Evolutionary conservation across 805 yeast genomes (phyloP).

Genomic region (Cyberlindnera maritima): DNA sequence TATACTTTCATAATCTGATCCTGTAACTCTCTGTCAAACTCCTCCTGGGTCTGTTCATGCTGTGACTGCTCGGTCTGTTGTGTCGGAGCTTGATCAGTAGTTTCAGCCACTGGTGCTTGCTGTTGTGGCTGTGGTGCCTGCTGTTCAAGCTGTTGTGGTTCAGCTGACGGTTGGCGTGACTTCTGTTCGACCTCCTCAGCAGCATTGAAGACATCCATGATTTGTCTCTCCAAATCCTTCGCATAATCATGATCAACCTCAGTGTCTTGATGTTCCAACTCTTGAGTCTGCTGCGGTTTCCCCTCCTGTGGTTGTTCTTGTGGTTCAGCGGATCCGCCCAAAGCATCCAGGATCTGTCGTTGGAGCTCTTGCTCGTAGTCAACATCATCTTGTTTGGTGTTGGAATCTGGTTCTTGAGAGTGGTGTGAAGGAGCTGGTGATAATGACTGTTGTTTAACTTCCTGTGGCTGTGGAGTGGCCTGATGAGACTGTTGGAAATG

Average conservation of each 20-base stretch:
- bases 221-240: constrained; percentile 23
- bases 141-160: too few species aligned
- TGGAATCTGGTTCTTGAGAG: not conserved
- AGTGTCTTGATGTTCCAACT: not conserved
- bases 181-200: not conserved
- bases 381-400: not conserved
- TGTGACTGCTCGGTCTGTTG: not conserved
- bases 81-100: not conserved
- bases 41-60: constrained; percentile 9
- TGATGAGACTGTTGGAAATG: not conserved
- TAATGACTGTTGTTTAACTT: not conserved
- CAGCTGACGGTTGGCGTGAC: not conserved
- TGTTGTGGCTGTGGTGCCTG: not conserved
- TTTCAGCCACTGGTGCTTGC: too few species aligned
- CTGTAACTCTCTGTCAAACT: constrained; percentile 23
- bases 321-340: constrained; percentile 10
- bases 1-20: constrained; percentile 26
- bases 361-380: constrained; percentile 24
- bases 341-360: constrained; percentile 25
- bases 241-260: constrained; percentile 11
- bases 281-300: not conserved
- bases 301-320: not conserved
- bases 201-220: constrained; percentile 19
- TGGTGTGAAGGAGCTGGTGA: not conserved
- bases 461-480: not conserved